Evolutionary conservation across 176 grass and related monocot species (phyloP).

Genomic region (Musa acuminata): DNA sequence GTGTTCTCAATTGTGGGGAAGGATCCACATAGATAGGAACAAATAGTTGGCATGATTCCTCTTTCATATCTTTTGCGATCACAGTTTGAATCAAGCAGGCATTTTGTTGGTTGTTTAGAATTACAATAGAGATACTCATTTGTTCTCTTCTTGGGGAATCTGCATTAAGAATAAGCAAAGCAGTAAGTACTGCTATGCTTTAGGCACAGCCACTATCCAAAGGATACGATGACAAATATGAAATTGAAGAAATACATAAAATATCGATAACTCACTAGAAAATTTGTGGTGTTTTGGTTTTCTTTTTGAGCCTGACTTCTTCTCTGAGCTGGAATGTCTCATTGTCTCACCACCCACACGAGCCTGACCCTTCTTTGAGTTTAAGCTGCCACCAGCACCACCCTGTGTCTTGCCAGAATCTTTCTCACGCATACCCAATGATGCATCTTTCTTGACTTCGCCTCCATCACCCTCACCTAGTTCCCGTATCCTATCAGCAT

Average conservation of each 20-base stretch:
- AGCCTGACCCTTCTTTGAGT: conserved; percentile 32
- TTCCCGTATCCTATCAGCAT: conserved; percentile 20
- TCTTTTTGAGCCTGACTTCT: conserved; percentile 68
- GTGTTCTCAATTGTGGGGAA: background rate
- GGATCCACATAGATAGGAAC: too few relatives aligned
- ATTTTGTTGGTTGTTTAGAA: too few relatives aligned
- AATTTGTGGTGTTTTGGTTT: conserved; percentile 64
- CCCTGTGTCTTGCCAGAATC: conserved; percentile 11
- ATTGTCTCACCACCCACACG: background rate
- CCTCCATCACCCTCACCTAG: conserved; percentile 23
- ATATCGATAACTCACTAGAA: conserved; percentile 41
- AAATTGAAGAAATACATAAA: conserved; percentile 7
- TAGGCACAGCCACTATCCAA: background rate
- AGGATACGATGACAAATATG: background rate
- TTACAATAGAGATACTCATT: too few relatives aligned
- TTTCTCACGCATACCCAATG: conserved; percentile 23
- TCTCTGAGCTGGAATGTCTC: conserved; percentile 29
- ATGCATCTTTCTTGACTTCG: conserved; percentile 8
- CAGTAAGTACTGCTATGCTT: background rate
- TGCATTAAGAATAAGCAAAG: background rate
- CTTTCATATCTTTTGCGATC: background rate
- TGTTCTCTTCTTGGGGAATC: background rate
- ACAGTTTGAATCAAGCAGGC: too few relatives aligned
- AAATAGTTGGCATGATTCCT: too few relatives aligned
- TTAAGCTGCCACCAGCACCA: background rate